Conservation (phyloP, 306 rosid genomes). For the Lagenaria siceraria region DNA sequence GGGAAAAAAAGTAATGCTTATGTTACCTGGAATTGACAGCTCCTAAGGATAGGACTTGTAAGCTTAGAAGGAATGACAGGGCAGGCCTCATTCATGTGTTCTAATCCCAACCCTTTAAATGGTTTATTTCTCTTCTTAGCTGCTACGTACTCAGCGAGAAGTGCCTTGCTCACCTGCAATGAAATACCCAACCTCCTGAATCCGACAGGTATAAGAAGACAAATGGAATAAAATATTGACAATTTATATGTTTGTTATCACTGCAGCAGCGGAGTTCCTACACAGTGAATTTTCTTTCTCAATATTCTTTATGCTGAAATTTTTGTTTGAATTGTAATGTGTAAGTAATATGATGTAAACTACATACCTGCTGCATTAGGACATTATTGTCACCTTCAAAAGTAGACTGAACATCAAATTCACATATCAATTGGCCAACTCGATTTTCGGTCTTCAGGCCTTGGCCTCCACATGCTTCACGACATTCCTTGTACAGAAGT, state of each 20-base stretch:
- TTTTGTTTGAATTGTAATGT: neutral
- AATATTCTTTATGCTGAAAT: neutral
- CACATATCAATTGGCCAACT: constrained; percentile 61
- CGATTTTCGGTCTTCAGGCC: constrained; percentile 83
- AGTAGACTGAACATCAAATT: constrained; percentile 86
- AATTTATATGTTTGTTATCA: neutral
- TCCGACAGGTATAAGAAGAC: neutral
- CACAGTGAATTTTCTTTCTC: neutral
- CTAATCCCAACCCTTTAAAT: constrained; percentile 66
- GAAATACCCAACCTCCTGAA: constrained; percentile 11
- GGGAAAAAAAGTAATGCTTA: constrained; percentile 7
- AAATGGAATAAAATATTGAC: neutral
- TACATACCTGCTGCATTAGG: constrained; percentile 84
- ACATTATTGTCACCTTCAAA: constrained; percentile 99
- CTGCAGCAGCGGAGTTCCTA: neutral
- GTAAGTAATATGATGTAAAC: neutral
- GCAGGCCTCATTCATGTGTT: constrained; percentile 65
- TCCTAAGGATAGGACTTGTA: constrained; percentile 39
- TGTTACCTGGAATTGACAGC: constrained; percentile 71
- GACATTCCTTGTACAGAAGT: constrained; percentile 62
- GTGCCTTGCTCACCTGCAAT: constrained; percentile 86
- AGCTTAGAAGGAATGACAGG: constrained; percentile 60
- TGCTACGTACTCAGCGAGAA: constrained; percentile 48
- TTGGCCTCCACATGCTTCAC: constrained; percentile 96
- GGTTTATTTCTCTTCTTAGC: constrained; percentile 54